A percentile compares a stretch with the other conserved stretches of the same genome.
Conservation (phyloP, 371 early-diverging fungal genomes). For the Batkoa obscura region DNA sequence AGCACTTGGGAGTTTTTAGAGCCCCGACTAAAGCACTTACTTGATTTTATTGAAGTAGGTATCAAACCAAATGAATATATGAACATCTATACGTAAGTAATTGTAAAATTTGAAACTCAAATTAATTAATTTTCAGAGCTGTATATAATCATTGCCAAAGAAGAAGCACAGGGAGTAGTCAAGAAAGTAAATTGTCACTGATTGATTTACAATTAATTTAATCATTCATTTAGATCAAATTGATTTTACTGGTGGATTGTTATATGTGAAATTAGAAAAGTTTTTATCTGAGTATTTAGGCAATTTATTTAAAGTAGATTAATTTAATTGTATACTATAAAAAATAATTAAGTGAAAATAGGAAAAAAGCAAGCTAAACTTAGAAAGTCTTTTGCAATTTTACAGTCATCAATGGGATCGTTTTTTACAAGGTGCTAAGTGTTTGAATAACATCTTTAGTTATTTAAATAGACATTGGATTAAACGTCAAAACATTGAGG, state of each 20-base stretch:
- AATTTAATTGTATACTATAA: neutral
- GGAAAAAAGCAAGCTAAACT: slow-evolving; percentile 40
- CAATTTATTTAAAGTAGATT: slow-evolving; percentile 7
- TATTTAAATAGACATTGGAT: slow-evolving; percentile 97
- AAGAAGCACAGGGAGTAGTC: slow-evolving; percentile 13
- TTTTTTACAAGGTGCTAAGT: slow-evolving; percentile 65
- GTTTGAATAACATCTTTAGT: slow-evolving; percentile 74
- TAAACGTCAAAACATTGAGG: slow-evolving; percentile 85
- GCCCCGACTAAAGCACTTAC: slow-evolving; percentile 60
- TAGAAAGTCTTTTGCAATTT: slow-evolving; percentile 61
- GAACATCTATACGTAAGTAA: slow-evolving; percentile 65
- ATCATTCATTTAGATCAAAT: slow-evolving; percentile 5
- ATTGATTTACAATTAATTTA: neutral
- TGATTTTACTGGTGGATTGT: neutral
- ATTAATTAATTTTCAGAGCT: slow-evolving; percentile 21
- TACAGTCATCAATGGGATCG: slow-evolving; percentile 78
- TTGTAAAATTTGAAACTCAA: neutral
- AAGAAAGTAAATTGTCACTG: slow-evolving; percentile 5
- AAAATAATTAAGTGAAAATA: slow-evolving; percentile 5
- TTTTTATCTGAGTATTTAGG: neutral
- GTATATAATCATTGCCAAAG: slow-evolving; percentile 70
- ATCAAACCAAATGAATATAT: slow-evolving; percentile 54
- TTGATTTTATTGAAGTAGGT: slow-evolving; percentile 54
- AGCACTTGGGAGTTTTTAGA: slow-evolving; percentile 61
- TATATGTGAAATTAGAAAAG: neutral